phyloP scores from a whole-genome alignment of 345 rosid genomes.

The Eucalyptus brandiana region DNA sequence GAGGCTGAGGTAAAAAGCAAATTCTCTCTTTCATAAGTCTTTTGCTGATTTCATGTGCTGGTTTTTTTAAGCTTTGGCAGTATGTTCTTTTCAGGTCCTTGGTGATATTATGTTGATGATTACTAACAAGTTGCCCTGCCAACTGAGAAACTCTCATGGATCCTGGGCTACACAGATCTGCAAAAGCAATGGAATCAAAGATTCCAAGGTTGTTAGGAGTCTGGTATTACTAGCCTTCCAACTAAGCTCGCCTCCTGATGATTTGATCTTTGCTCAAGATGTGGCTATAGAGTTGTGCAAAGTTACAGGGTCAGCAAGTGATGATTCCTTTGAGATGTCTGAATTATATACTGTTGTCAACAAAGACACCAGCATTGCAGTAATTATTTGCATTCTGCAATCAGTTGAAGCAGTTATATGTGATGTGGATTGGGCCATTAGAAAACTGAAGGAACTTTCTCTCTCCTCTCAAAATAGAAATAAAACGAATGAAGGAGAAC shows the following conservation, averaged over 20 bases:
- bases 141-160: slow-evolving; percentile 46
- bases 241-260: slow-evolving; percentile 42
- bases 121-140: slow-evolving; percentile 35
- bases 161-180: slow-evolving; percentile 50
- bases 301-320: slow-evolving; percentile 15
- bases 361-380: slow-evolving; percentile 27
- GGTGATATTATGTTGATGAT: slow-evolving; percentile 39
- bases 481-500: slow-evolving; percentile 15
- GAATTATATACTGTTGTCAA: slow-evolving; percentile 38
- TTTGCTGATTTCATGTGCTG: neutral
- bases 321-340: slow-evolving; percentile 13
- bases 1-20: slow-evolving; percentile 48
- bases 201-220: slow-evolving; percentile 36
- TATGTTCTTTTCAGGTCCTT: slow-evolving; percentile 33
- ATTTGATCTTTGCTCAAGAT: slow-evolving; percentile 33
- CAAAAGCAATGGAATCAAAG: slow-evolving; percentile 30
- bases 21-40: neutral
- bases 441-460: slow-evolving; percentile 35
- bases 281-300: slow-evolving; percentile 39
- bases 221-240: slow-evolving; percentile 36
- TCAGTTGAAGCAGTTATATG: slow-evolving; percentile 28
- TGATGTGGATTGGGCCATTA: slow-evolving; percentile 63
- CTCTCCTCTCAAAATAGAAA: slow-evolving; percentile 20
- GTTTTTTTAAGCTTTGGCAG: neutral
- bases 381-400: slow-evolving; percentile 47